phyloP scores from a whole-genome alignment of 805 yeast species.

The Kuraishia molischiana region DNA sequence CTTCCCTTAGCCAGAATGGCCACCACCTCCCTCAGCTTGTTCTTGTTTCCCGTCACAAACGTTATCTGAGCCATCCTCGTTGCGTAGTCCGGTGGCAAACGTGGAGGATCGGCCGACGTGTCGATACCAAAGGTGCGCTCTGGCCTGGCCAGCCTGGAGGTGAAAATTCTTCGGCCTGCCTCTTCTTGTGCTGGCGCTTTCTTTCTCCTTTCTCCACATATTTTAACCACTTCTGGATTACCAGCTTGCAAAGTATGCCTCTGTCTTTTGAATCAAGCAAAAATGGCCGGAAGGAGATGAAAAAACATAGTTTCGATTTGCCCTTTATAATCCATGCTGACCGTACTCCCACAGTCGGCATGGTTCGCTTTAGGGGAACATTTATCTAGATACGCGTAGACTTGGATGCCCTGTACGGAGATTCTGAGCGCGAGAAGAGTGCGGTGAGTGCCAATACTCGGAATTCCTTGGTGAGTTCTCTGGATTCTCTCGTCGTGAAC shows the following conservation, averaged over 20 bases:
- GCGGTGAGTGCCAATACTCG: too few relatives aligned
- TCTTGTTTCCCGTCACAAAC: conserved; percentile 59
- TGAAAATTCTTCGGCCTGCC: conserved; percentile 1
- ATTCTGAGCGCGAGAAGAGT: too few relatives aligned
- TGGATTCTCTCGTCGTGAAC: too few relatives aligned
- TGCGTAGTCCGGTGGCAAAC: not conserved
- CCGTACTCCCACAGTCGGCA: not conserved
- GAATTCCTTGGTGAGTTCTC: too few relatives aligned
- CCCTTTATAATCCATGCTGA: conserved; percentile 15
- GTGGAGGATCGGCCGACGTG: conserved; percentile 3
- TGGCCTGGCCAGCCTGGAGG: not conserved
- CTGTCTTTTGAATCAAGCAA: conserved; percentile 23
- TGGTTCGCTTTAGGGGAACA: conserved; percentile 1
- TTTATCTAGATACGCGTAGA: not conserved
- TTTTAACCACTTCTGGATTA: conserved; percentile 25
- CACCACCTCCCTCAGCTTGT: conserved; percentile 79
- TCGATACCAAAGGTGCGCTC: too few relatives aligned
- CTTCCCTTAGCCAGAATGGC: conserved; percentile 48
- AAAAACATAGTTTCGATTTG: too few relatives aligned
- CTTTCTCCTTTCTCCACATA: conserved; percentile 14
- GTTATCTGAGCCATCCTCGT: conserved; percentile 19
- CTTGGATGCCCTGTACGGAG: too few relatives aligned
- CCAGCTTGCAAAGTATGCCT: conserved; percentile 24
- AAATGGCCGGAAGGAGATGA: conserved; percentile 31
- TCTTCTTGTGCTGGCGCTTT: not conserved